Conservation (phyloP, 1,139 yeast species). For the Yamadazyma songkhlaensis region DNA sequence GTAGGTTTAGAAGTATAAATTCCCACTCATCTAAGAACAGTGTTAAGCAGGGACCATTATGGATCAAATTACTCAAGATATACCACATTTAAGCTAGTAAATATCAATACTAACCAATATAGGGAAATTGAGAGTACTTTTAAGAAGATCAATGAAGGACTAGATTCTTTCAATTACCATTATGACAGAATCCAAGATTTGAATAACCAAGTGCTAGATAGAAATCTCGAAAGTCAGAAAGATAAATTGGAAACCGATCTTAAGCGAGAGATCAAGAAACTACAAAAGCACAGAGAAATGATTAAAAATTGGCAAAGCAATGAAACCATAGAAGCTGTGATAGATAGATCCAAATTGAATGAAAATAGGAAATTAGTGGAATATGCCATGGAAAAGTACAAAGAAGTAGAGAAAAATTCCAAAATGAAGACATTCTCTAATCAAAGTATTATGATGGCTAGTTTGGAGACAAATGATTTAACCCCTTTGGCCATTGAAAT, state of each 20-base stretch:
- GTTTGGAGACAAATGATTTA: conserved; percentile 34
- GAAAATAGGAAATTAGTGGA: conserved; percentile 44
- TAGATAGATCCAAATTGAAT: conserved; percentile 34
- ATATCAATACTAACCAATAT: conserved; percentile 16
- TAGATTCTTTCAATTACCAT: conserved; percentile 65
- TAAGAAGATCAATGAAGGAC: conserved; percentile 94
- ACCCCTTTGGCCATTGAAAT: conserved; percentile 36
- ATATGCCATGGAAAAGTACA: conserved; percentile 50
- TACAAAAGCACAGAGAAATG: conserved; percentile 93
- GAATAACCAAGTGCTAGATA: conserved; percentile 45
- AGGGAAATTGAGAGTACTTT: conserved; percentile 91
- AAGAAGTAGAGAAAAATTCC: conserved; percentile 44
- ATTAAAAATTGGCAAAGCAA: conserved; percentile 82
- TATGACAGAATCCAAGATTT: conserved; percentile 44
- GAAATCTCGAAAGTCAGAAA: conserved; percentile 85
- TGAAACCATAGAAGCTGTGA: conserved; percentile 43
- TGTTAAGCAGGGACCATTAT: no score
- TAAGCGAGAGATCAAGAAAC: conserved; percentile 92
- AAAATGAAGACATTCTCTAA: conserved; percentile 47
- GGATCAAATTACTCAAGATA: no score
- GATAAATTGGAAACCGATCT: conserved; percentile 91
- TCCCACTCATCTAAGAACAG: no score
- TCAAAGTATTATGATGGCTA: conserved; percentile 46
- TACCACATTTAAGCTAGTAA: no score
- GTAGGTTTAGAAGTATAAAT: no score